Base-by-base conservation (phyloP, 179 eudicot species). In the Spinacia oleracea region DNA sequence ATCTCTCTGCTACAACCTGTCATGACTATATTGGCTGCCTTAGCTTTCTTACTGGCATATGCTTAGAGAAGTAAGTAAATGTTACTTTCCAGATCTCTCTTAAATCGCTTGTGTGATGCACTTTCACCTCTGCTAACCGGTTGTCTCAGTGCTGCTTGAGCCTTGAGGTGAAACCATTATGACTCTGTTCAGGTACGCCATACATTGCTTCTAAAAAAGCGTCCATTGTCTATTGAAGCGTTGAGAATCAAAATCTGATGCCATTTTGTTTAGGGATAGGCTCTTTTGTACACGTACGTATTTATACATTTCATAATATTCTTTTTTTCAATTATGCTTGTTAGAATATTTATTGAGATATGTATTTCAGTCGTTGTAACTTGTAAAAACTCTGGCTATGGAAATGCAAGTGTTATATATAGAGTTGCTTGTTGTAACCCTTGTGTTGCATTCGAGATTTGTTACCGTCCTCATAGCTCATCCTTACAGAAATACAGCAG, bases 251-350 rank as follows among this genome's bases (percentile, higher is more conserved):
- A 65, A 75, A 66, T 56, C 72, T 60, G 53, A 55, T 62, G 50
- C 72, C 78, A 65, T 71, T 72, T 67, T 81, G 70, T 79, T 67
- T 82, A 84, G 85, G 68, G 29, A 72, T 84, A 84, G 84, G 72
- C 72, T 73, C 53, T 74, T 48, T 66, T 77, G 69, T 77, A 77
- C 69, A 32, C 73, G 48, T 65, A 32, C 73, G 48, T 65, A 73
- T 63, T 53, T 32, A 70, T 73, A 77, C 74, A 20, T 55, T 69
- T 31, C 76, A 70, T 76, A n/a, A 45, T 59, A 67, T 71, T 80
- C 50, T 76, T 80, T 76, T 71, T 80, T 73, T 75, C 20, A 3
- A 20, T 53, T 70, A 66, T 67, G 73, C 77, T 79, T 83, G 75
- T 80, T 80, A 80, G 79, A 69, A 38, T 64, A 77, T 70, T 59